These are phyloP conservation scores for Didymella arachidicola DNA, from an alignment of 2,329 filamentous ascomycete species.

Conservation along the genomic window DNA sequence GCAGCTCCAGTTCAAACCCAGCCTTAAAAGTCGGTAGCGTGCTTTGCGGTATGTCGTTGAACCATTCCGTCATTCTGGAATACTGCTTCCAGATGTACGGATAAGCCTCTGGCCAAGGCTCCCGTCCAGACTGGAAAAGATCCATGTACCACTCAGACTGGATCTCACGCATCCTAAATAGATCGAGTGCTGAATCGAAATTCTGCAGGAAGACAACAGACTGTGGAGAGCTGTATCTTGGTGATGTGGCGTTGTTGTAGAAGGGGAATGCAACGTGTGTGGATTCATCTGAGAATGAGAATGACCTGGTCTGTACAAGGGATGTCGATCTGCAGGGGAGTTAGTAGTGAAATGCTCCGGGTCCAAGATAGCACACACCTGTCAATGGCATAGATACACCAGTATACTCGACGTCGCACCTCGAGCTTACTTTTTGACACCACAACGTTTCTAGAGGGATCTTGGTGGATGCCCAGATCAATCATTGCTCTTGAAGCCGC, in stretches of 20 bases:
- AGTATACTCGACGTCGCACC: slow-evolving; percentile 82
- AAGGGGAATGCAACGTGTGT: slow-evolving; percentile 81
- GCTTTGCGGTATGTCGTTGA: slow-evolving; percentile 73
- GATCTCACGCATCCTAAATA: slow-evolving; percentile 83
- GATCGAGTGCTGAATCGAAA: slow-evolving; percentile 74
- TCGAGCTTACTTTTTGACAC: slow-evolving; percentile 76
- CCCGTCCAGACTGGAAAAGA: slow-evolving; percentile 79
- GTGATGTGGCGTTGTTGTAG: slow-evolving; percentile 45
- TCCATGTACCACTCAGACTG: slow-evolving; percentile 91
- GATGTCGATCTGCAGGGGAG: slow-evolving; percentile 74
- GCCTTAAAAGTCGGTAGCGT: slow-evolving; percentile 72
- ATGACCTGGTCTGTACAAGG: slow-evolving; percentile 84
- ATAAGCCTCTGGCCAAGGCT: slow-evolving; percentile 72
- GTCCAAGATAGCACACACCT: slow-evolving; percentile 60
- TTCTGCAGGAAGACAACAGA: slow-evolving; percentile 62
- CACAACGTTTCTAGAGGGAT: slow-evolving; percentile 75
- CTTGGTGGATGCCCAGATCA: slow-evolving; percentile 92
- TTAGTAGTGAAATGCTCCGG: slow-evolving; percentile 26
- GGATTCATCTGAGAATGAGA: slow-evolving; percentile 92
- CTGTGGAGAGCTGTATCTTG: slow-evolving; percentile 57
- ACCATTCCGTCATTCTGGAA: slow-evolving; percentile 81
- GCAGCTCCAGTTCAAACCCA: slow-evolving; percentile 84
- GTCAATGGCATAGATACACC: slow-evolving; percentile 89
- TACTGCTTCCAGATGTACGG: slow-evolving; percentile 79
- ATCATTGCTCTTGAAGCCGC: slow-evolving; percentile 87